Base-by-base conservation (phyloP, 2,329 filamentous ascomycete genomes). In the Aureobasidium mangrovei region DNA sequence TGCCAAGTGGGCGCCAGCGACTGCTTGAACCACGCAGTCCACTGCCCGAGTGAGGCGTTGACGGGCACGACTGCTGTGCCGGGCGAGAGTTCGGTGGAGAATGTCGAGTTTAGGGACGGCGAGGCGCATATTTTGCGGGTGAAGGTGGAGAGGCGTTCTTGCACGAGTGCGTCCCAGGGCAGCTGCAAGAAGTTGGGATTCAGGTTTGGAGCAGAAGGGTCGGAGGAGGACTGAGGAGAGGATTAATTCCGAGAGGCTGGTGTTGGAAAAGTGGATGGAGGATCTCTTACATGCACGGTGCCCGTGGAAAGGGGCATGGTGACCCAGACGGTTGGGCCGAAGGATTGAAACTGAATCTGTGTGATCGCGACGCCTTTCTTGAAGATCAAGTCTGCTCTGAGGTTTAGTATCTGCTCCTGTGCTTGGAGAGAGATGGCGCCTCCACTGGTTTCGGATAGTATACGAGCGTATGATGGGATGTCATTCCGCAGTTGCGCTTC, bases 351-450 rank as follows among this genome's bases (percentile, higher is more conserved):
- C 12, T 77, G 57, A 0, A 74, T 65, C 60, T 80, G 77, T 0
- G 68, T 72, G 2, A 77, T 63, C 0, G 77, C 73, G 0, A 75
- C 68, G 10, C 56, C 59, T 52, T 69, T 64, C 24, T 66, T 62
- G 61, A 78, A 78, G 9, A 80, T 68, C 6, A 78, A 63, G 44
- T 74, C 68, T 55, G 77, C 69, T 62, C 79, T 74, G 1, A 74
- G 61, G 4, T 63, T 62, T 18, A 79, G 67, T 1, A 77, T 62
- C 9, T 63, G 60, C 56, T 75, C 67, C 33, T 78, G 57, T 27
- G 44, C 53, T 36, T 45, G 33, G 1, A 38, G 26, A 5, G 36
- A 48, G 7, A 67, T 65, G n/a, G 64, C 55, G 1, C 60, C 56
- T 33, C 60, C 59, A 4, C 44, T 48, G 7, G 53, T 36, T 49